phyloP scores from a whole-genome alignment of 1,284 basidiomycete species.

The Termitomyces sp. region DNA sequence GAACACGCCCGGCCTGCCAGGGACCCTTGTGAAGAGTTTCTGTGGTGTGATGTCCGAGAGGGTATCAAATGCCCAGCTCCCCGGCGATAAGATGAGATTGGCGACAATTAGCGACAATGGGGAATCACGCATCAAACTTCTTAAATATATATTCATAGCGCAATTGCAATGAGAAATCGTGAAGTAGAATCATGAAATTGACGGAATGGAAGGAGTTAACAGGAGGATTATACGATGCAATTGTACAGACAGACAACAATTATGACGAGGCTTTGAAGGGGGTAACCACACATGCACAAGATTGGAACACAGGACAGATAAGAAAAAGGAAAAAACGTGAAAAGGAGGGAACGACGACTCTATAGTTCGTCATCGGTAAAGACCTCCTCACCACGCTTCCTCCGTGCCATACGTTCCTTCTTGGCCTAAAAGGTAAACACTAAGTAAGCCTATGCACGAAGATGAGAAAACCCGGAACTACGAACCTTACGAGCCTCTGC shows the following conservation, averaged over 20 bases:
- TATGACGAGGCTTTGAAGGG: conserved; percentile 5
- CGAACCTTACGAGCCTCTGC: conserved; percentile 72
- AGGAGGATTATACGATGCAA: conserved; percentile 8
- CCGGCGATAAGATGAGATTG: conserved; percentile 12
- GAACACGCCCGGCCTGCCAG: conserved; percentile 6
- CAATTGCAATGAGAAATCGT: background rate
- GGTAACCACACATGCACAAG: conserved; percentile 9
- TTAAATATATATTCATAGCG: background rate
- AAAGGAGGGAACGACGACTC: conserved; percentile 11
- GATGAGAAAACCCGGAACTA: background rate
- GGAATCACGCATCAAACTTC: background rate
- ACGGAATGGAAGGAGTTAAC: conserved; percentile 1
- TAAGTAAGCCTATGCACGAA: background rate
- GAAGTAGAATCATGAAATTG: conserved; percentile 12
- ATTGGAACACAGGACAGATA: conserved; percentile 4
- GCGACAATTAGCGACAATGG: background rate
- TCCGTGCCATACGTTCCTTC: conserved; percentile 93
- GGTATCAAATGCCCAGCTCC: background rate
- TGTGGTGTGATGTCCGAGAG: background rate
- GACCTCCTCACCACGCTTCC: conserved; percentile 77
- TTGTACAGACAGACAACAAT: conserved; percentile 12
- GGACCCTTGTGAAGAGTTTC: conserved; percentile 4
- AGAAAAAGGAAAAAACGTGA: background rate
- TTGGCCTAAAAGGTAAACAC: conserved; percentile 43
- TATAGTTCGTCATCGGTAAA: conserved; percentile 59